Percentiles rank a stretch among this genome's conserved stretches.
Conservation (phyloP, 805 yeast species). For the Ogataea ramenticola region DNA sequence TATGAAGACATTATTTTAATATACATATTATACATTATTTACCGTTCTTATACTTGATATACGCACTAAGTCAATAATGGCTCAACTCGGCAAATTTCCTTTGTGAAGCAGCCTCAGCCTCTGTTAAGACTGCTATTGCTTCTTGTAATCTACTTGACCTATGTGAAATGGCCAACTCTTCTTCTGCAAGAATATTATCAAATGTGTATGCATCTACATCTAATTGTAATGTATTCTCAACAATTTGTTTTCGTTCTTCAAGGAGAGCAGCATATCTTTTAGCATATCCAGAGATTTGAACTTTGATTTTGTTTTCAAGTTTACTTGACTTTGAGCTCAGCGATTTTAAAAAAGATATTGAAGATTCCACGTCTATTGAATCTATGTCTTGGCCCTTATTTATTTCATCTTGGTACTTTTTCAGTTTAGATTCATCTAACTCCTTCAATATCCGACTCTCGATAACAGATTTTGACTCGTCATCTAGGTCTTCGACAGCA, state of each 20-base stretch:
- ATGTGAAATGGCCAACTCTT: slow-evolving; percentile 5
- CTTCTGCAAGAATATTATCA: slow-evolving; percentile 4
- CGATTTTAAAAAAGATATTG: not conserved
- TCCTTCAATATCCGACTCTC: slow-evolving; percentile 14
- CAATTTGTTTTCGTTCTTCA: slow-evolving; percentile 11
- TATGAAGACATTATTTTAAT: too few species aligned
- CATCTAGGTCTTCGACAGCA: slow-evolving; percentile 27
- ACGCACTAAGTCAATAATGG: not conserved
- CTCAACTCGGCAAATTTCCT: slow-evolving; percentile 1
- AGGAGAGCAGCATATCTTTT: slow-evolving; percentile 18
- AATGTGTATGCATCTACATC: slow-evolving; percentile 7
- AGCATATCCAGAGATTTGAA: slow-evolving; percentile 23
- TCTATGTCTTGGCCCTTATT: not conserved
- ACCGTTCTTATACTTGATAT: too few species aligned
- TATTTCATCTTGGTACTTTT: not conserved
- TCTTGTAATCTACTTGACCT: slow-evolving; percentile 6
- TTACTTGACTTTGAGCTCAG: slow-evolving; percentile 12
- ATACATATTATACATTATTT: not conserved
- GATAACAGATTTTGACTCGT: slow-evolving; percentile 16
- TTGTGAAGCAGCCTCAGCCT: slow-evolving; percentile 9
- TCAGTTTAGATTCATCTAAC: not conserved
- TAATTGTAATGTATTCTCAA: slow-evolving; percentile 8
- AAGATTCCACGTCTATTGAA: not conserved
- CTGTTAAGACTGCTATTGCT: slow-evolving; percentile 4
- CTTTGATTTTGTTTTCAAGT: slow-evolving; percentile 20